Percentiles rank a stretch among this genome's conserved stretches.
phyloP scores from a whole-genome alignment of 192 early-diverging fungal species.

The Chytriomyces hyalinus region DNA sequence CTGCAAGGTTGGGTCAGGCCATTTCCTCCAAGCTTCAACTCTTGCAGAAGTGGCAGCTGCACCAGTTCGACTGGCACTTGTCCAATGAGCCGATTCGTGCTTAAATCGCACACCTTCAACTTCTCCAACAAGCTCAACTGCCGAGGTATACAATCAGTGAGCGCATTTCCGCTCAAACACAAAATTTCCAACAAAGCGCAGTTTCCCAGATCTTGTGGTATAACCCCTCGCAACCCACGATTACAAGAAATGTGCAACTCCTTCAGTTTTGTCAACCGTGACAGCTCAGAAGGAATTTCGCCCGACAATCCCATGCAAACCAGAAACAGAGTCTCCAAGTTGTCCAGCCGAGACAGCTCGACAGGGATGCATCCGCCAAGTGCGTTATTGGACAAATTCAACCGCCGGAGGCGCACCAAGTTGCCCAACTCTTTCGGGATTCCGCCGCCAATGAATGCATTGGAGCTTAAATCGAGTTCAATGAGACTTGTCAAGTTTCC shows the following conservation, averaged over 20 bases:
- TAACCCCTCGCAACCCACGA: not conserved
- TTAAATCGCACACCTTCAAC: not conserved
- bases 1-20: not conserved
- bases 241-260: constrained; percentile 1
- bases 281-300: not conserved
- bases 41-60: not conserved
- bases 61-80: not conserved
- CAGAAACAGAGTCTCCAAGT: not conserved
- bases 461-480: not conserved
- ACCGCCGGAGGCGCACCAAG: not conserved
- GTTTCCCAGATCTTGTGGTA: not conserved
- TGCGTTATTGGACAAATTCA: not conserved
- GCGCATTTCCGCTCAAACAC: constrained; percentile 1
- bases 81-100: not conserved
- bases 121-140: not conserved
- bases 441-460: not conserved
- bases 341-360: not conserved
- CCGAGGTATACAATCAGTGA: not conserved
- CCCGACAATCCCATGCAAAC: not conserved
- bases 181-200: not conserved
- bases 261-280: not conserved
- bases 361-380: not conserved
- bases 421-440: not conserved
- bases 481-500: not conserved
- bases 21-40: not conserved